These are phyloP conservation scores for Candida ficus DNA, from an alignment of 805 yeast species.

Conservation along the genomic window DNA sequence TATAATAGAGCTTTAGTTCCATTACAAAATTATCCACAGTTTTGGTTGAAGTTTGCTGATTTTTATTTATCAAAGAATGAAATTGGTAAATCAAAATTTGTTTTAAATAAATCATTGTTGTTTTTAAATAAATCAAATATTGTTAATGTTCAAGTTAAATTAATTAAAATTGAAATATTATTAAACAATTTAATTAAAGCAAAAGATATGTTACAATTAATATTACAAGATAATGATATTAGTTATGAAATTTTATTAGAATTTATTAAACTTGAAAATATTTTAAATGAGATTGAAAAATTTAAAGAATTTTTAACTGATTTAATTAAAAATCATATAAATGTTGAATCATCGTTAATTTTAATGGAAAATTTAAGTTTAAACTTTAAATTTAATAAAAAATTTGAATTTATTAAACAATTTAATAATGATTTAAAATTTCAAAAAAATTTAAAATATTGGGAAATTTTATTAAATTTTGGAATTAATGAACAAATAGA, in stretches of 20 bases:
- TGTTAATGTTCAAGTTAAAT: constrained; percentile 29
- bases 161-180: constrained; percentile 41
- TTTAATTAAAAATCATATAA: constrained; percentile 3
- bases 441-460: not conserved
- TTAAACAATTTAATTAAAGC: constrained; percentile 34
- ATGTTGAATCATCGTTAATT: not conserved
- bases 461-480: constrained; percentile 2
- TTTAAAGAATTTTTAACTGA: constrained; percentile 2
- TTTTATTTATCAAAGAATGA: constrained; percentile 30
- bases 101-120: constrained; percentile 33
- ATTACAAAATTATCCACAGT: constrained; percentile 37
- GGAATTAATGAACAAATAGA: not conserved
- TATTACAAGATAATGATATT: constrained; percentile 1
- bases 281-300: constrained; percentile 3
- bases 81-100: constrained; percentile 32
- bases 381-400: not conserved
- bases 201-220: constrained; percentile 9
- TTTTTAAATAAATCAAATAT: constrained; percentile 20
- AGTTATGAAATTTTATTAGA: constrained; percentile 1
- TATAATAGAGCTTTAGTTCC: constrained; percentile 47
- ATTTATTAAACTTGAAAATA: constrained; percentile 1
- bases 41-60: constrained; percentile 49
- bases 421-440: not conserved
- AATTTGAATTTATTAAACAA: not conserved
- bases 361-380: not conserved